These are phyloP conservation scores for Lactifluus hygrophoroides DNA, from an alignment of 768 basidiomycete genomes.

Conservation along the genomic window DNA sequence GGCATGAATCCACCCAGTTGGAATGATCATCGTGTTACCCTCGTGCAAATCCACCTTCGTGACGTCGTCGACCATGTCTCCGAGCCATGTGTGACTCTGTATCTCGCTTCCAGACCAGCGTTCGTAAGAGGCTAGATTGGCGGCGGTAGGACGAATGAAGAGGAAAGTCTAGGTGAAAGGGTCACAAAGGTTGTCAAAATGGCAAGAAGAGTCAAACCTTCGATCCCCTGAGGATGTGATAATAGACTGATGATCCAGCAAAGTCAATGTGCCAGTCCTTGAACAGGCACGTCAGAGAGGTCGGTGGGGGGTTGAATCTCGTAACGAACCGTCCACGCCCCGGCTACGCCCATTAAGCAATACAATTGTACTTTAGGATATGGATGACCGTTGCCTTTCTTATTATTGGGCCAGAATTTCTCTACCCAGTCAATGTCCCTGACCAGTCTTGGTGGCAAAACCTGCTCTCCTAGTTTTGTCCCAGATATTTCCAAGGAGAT, in stretches of 20 bases:
- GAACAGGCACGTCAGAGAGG: neutral
- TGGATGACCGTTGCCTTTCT: constrained; percentile 55
- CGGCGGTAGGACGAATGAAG: constrained; percentile 83
- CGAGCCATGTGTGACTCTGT: constrained; percentile 85
- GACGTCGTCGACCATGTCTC: constrained; percentile 88
- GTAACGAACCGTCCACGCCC: constrained; percentile 81
- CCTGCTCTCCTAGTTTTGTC: constrained; percentile 66
- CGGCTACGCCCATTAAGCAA: constrained; percentile 91
- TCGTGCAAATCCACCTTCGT: constrained; percentile 66
- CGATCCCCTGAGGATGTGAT: constrained; percentile 79
- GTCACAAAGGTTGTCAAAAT: neutral
- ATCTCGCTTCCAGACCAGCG: constrained; percentile 89
- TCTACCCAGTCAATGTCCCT: constrained; percentile 96
- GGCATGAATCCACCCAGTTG: constrained; percentile 96
- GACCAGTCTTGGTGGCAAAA: constrained; percentile 76
- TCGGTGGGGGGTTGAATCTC: neutral
- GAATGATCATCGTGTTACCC: constrained; percentile 91
- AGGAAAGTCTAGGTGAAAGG: constrained; percentile 69
- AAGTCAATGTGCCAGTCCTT: constrained; percentile 99
- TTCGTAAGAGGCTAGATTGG: constrained; percentile 85
- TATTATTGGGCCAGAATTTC: constrained; percentile 81
- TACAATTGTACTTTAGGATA: constrained; percentile 96
- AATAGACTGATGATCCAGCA: constrained; percentile 96
- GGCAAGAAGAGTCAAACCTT: constrained; percentile 44
- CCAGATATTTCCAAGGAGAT: constrained; percentile 93